These are phyloP conservation scores for Sorghum bicolor DNA, from an alignment of 176 grass and related monocot genomes.

Conservation along the genomic window DNA sequence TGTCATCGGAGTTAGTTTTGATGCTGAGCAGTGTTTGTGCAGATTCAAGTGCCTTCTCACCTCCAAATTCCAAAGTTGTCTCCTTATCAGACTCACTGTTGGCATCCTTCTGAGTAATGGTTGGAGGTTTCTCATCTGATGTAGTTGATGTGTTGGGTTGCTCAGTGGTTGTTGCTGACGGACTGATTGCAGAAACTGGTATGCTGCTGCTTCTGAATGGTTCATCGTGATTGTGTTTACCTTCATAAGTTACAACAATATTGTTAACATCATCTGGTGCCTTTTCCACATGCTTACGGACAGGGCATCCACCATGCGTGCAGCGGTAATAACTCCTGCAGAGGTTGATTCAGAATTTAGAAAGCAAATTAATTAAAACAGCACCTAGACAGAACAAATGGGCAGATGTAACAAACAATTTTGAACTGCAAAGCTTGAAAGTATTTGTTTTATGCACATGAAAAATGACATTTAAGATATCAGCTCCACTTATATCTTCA, in stretches of 20 bases:
- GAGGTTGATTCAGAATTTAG: slow-evolving; percentile 18
- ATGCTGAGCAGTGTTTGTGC: slow-evolving; percentile 68
- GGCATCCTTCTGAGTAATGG: slow-evolving; percentile 33
- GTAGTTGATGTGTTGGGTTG: slow-evolving; percentile 11
- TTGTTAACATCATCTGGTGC: slow-evolving; percentile 72
- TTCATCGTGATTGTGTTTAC: slow-evolving; percentile 87
- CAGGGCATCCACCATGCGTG: slow-evolving; percentile 90
- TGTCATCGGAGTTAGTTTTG: slow-evolving; percentile 52
- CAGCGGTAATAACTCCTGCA: slow-evolving; percentile 98
- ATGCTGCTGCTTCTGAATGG: slow-evolving; percentile 42
- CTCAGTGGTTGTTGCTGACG: slow-evolving; percentile 31
- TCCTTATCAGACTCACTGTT: slow-evolving; percentile 13
- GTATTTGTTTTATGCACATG: neutral
- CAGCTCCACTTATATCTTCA: neutral
- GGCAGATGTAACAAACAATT: slow-evolving; percentile 12
- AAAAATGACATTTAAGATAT: neutral
- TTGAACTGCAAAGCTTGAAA: neutral
- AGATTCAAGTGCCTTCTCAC: slow-evolving; percentile 63
- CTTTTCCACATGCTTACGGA: slow-evolving; percentile 96
- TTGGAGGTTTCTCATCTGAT: slow-evolving; percentile 31
- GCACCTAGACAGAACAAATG: neutral
- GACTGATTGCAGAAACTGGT: slow-evolving; percentile 27
- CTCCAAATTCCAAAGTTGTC: slow-evolving; percentile 49
- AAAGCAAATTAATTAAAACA: slow-evolving; percentile 32
- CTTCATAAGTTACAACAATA: slow-evolving; percentile 96